These are phyloP conservation scores for Beauveria sp. DNA, from an alignment of 2,329 filamentous ascomycete genomes.

Conservation along the genomic window DNA sequence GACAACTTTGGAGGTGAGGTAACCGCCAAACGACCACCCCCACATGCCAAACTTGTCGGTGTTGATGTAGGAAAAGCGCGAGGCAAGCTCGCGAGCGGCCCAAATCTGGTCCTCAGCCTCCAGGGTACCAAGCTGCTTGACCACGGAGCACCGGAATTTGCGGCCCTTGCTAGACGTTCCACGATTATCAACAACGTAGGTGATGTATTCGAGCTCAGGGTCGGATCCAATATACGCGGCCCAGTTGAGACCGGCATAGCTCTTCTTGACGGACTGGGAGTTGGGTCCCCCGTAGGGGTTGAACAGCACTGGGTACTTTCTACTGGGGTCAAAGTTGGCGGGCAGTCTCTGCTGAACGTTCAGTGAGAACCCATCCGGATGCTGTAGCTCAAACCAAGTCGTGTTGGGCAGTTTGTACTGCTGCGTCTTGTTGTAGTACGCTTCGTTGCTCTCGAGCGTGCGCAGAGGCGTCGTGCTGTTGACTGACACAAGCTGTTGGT, in stretches of 20 bases:
- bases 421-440: constrained; percentile 45
- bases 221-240: constrained; percentile 58
- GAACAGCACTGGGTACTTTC: constrained; percentile 60
- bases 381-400: constrained; percentile 54
- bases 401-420: constrained; percentile 57
- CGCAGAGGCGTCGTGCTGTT: constrained; percentile 48
- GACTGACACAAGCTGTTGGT: constrained; percentile 57
- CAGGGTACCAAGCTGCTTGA: constrained; percentile 52
- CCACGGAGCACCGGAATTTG: constrained; percentile 50
- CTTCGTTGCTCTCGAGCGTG: constrained; percentile 53
- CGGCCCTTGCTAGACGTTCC: constrained; percentile 60
- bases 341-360: constrained; percentile 61
- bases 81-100: constrained; percentile 50
- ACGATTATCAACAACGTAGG: constrained; percentile 61
- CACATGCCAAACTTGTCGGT: constrained; percentile 55
- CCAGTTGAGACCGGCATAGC: constrained; percentile 49
- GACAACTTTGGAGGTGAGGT: constrained; percentile 57
- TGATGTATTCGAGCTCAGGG: constrained; percentile 59
- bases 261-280: constrained; percentile 53
- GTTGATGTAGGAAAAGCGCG: constrained; percentile 47
- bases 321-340: constrained; percentile 52
- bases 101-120: constrained; percentile 62
- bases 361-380: constrained; percentile 52
- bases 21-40: constrained; percentile 64
- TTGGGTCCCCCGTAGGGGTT: constrained; percentile 62